Percentiles rank a stretch among this genome's conserved stretches.
phyloP scores from a whole-genome alignment of 257 asterid genomes.

The Solanum lycopersicoides region DNA sequence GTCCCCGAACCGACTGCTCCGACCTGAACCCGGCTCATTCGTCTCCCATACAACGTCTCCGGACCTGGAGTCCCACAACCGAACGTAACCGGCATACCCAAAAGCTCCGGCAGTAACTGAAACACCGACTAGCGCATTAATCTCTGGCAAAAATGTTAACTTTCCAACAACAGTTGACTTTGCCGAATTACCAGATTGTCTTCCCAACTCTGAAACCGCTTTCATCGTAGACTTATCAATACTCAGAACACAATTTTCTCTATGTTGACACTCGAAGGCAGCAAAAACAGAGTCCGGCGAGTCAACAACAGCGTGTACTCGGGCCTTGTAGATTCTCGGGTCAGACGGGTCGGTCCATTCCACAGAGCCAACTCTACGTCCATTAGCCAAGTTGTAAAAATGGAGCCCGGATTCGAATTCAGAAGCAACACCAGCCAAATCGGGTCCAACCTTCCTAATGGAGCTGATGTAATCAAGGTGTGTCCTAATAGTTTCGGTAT shows the following conservation, averaged over 20 bases:
- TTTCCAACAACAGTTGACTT: conserved; percentile 58
- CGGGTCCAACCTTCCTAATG: conserved; percentile 32
- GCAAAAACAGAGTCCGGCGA: conserved; percentile 53
- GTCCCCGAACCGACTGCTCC: conserved; percentile 91
- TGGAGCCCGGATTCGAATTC: conserved; percentile 52
- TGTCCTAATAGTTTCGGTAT: conserved; percentile 56
- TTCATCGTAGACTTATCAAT: conserved; percentile 57
- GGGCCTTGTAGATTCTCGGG: conserved; percentile 77
- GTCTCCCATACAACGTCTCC: conserved; percentile 76
- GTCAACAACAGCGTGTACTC: conserved; percentile 60
- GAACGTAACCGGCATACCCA: conserved; percentile 77
- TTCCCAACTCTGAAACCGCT: conserved; percentile 47
- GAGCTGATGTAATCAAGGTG: conserved; percentile 60
- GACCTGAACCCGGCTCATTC: conserved; percentile 86
- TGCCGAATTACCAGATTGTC: conserved; percentile 68
- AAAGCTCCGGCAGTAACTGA: conserved; percentile 79
- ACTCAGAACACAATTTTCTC: conserved; percentile 66
- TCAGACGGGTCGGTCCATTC: conserved; percentile 88
- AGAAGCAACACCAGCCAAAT: conserved; percentile 64
- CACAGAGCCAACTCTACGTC: conserved; percentile 50
- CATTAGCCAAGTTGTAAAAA: conserved; percentile 56
- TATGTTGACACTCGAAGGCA: conserved; percentile 64
- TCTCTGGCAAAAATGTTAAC: conserved; percentile 34
- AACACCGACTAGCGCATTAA: conserved; percentile 45
- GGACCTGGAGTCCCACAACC: conserved; percentile 81